Evolutionary conservation across 148 eudicot genomes (phyloP), one percentile per base, ranked within the genome.

Genomic region (Drosera capensis): DNA sequence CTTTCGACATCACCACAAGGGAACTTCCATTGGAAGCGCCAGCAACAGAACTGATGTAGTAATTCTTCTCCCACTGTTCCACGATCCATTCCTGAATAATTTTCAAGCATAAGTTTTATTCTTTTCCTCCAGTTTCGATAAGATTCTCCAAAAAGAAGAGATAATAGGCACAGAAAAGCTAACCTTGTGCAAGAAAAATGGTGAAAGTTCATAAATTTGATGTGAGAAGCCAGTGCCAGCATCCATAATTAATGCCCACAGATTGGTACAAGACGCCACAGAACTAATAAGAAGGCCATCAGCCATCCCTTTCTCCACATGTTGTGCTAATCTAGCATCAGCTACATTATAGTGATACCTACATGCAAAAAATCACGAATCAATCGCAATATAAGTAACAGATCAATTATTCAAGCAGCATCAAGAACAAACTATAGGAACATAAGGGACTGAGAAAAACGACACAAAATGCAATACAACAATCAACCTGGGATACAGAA

Each of bases 21-120:
- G 90, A 77, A 68, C 86, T 80, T 49, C 95, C 95, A 56, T 74
- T 80, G 57, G 26, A 40, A 41, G 82, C 60, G 34, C 95, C 95
- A 58, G 95, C 95, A 68, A 84, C 77, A 42, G 90, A 57, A 47
- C 79, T 84, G 49, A 84, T 84, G 68, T 80, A 84, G 54, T 64
- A 84, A 35, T 84, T 80, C 73, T 84, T 74, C 56, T 84, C 95
- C 95, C 95, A 84, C 55, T 84, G 90, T 58, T 80, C 95, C 90
- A 84, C 77, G 43, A 84, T 84, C 95, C 95, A 84, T 34, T 84
- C 90, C 95, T 84, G 55, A 34, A 49, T 56, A 13, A 19, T 31
- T 26, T 25, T n/a, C 19, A 52, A 38, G 40, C 42, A 37, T 28
- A 29, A 43, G 48, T 4, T 34, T 34, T 34, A 5, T 0, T 11